These are phyloP conservation scores for Marchantia polymorpha DNA, from an alignment of 225 moss, liverwort and hornwort species.

Conservation along the genomic window DNA sequence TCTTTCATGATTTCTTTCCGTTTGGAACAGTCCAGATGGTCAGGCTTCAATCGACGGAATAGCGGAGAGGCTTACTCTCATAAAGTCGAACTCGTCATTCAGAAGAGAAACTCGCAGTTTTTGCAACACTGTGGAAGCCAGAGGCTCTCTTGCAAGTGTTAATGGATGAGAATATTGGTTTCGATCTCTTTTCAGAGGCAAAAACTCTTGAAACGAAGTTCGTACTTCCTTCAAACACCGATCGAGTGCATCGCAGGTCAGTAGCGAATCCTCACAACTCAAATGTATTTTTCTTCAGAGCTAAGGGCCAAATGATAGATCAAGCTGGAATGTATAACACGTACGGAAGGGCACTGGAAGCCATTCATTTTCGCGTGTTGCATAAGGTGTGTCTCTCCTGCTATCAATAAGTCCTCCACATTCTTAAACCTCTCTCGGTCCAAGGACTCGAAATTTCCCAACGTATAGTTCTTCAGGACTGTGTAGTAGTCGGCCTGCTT, in stretches of 20 bases:
- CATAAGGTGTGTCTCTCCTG: slow-evolving; percentile 35
- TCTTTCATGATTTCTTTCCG: too few species aligned
- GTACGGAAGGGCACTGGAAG: slow-evolving; percentile 39
- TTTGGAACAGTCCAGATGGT: too few species aligned
- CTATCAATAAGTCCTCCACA: slow-evolving; percentile 41
- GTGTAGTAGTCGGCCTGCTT: slow-evolving; percentile 30
- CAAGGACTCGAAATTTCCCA: slow-evolving; percentile 32
- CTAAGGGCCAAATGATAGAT: neutral
- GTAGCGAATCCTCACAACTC: neutral
- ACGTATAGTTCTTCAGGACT: slow-evolving; percentile 35
- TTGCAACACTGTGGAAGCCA: slow-evolving; percentile 30
- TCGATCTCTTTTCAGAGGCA: slow-evolving; percentile 36
- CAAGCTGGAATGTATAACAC: neutral
- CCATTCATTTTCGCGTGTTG: slow-evolving; percentile 37
- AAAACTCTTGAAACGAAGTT: slow-evolving; percentile 28
- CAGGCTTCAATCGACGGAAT: too few species aligned
- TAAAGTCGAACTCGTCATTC: slow-evolving; percentile 38
- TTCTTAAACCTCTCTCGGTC: slow-evolving; percentile 9
- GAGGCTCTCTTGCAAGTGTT: slow-evolving; percentile 14
- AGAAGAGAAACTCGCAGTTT: slow-evolving; percentile 31
- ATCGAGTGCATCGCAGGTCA: neutral
- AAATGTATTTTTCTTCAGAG: neutral
- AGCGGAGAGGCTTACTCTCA: slow-evolving; percentile 23
- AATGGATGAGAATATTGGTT: slow-evolving; percentile 46
- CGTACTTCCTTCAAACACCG: slow-evolving; percentile 32